Percentiles rank a stretch among this genome's conserved stretches.
phyloP scores from a whole-genome alignment of 1,284 basidiomycete genomes.

The Sporisorium exsertum region DNA sequence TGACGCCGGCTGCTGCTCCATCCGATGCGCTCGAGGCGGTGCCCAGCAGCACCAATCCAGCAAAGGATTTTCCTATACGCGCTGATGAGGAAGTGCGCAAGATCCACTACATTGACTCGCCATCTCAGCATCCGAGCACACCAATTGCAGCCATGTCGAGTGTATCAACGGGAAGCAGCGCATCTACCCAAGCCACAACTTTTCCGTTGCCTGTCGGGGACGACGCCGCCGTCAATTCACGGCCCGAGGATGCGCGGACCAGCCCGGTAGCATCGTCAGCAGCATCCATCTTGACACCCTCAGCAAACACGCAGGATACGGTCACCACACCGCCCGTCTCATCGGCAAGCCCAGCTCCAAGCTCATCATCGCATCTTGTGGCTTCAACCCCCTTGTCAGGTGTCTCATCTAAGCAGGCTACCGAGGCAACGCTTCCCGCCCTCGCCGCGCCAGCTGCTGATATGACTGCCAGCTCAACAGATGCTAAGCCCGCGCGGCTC shows the following conservation, averaged over 20 bases:
- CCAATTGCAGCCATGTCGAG: background rate
- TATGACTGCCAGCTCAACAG: background rate
- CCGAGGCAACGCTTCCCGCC: background rate
- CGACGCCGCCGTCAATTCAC: background rate
- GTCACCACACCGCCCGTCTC: background rate
- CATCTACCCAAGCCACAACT: background rate
- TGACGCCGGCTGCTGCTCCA: constrained; percentile 18
- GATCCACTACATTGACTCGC: constrained; percentile 48
- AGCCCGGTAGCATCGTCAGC: background rate
- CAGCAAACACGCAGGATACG: background rate
- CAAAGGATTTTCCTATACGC: constrained; percentile 5
- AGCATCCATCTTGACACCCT: background rate
- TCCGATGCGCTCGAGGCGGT: constrained; percentile 9
- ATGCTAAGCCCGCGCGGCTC: background rate
- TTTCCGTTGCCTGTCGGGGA: background rate
- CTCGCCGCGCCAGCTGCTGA: background rate
- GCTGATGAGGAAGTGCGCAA: constrained; percentile 36
- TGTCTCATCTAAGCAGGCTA: background rate
- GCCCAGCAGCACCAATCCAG: constrained; percentile 10
- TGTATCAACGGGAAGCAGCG: background rate
- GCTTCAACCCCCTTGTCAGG: background rate
- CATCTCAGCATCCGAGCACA: constrained; percentile 2
- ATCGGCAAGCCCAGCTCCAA: background rate
- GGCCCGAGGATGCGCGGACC: background rate
- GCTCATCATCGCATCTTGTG: background rate